Percentiles rank a stretch among this genome's conserved stretches.
phyloP scores from a whole-genome alignment of 2,329 filamentous ascomycete species.

The Cercospora nicotianae region DNA sequence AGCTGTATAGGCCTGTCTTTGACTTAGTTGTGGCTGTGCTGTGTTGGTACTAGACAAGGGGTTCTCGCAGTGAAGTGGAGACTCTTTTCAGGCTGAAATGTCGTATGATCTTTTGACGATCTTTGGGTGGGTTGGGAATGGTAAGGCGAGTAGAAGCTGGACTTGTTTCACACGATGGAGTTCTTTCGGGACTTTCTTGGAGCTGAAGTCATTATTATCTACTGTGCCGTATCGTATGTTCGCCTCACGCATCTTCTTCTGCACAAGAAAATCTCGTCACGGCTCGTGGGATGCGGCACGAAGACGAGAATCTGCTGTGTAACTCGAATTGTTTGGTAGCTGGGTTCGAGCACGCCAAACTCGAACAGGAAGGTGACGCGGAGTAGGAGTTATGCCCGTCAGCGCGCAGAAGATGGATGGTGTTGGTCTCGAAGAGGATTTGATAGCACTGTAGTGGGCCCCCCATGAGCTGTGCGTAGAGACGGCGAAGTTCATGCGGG shows the following conservation, averaged over 20 bases:
- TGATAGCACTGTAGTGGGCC: no score
- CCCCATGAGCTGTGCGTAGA: neutral
- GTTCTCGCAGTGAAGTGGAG: neutral
- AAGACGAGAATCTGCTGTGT: neutral
- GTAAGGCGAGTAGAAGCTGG: neutral
- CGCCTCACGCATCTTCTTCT: neutral
- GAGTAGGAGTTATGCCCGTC: neutral
- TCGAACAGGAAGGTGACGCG: neutral
- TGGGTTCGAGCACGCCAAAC: neutral
- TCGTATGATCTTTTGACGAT: neutral
- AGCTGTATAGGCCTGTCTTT: neutral
- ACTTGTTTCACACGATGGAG: neutral
- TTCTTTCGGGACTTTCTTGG: neutral
- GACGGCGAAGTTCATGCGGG: neutral
- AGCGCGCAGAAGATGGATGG: neutral
- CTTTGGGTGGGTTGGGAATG: neutral
- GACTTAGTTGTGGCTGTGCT: neutral
- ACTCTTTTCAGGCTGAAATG: neutral
- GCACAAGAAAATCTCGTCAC: neutral
- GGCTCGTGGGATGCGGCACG: neutral
- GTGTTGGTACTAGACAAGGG: neutral
- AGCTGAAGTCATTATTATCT: neutral
- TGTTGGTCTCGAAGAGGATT: neutral
- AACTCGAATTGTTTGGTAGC: neutral
- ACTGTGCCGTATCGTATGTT: neutral